Evolutionary conservation across 768 basidiomycete species (phyloP).

Genomic region (Kwoniella sp.): DNA sequence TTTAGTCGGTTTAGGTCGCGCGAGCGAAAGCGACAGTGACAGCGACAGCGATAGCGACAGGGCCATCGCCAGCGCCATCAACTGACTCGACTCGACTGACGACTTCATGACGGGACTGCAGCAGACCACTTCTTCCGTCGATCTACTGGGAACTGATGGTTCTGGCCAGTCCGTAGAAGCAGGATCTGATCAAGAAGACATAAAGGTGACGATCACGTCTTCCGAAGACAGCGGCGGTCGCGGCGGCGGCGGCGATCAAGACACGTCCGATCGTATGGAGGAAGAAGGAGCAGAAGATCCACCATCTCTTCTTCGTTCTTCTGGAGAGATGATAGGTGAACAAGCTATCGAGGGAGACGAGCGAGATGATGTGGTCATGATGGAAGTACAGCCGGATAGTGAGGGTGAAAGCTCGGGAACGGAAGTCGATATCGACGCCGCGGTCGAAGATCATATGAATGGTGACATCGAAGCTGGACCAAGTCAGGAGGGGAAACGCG

Average conservation of each 20-base stretch:
- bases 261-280: slow-evolving; percentile 3
- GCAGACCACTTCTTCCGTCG: slow-evolving; percentile 24
- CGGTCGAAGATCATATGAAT: slow-evolving; percentile 14
- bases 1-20: slow-evolving; percentile 11
- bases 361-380: slow-evolving; percentile 21
- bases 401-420: slow-evolving; percentile 6
- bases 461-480: slow-evolving; percentile 26
- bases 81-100: slow-evolving; percentile 7
- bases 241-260: neutral
- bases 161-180: neutral
- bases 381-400: slow-evolving; percentile 17
- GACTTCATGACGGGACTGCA: slow-evolving; percentile 31
- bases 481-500: slow-evolving; percentile 40
- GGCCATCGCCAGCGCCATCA: too few relatives aligned
- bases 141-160: slow-evolving; percentile 15
- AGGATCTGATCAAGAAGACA: neutral
- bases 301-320: neutral
- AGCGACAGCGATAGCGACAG: too few relatives aligned
- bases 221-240: neutral
- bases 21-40: too few relatives aligned
- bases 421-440: slow-evolving; percentile 3
- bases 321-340: neutral
- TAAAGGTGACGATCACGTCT: neutral
- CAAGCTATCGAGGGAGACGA: neutral
- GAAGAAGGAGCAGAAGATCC: slow-evolving; percentile 1